Evolutionary conservation across 495 filamentous ascomycete genomes (phyloP).

Genomic region (Jackrogersella minutella): DNA sequence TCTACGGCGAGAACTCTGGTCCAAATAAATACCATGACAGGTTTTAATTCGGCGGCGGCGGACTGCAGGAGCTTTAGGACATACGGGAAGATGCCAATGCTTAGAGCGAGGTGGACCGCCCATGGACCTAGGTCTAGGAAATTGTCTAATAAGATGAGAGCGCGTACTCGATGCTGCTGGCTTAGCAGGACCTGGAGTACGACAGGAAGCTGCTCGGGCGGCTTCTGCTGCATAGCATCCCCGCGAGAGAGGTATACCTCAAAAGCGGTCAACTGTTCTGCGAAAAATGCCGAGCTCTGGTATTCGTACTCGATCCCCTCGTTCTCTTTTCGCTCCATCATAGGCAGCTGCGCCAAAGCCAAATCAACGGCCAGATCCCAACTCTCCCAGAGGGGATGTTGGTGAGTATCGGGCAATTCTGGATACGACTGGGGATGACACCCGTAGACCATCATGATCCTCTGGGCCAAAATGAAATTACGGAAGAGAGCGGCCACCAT

Average conservation of each 20-base stretch:
- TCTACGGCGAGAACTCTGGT: conserved; percentile 96
- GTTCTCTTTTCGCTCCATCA: conserved; percentile 74
- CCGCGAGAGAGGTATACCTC: conserved; percentile 95
- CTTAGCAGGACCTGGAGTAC: conserved; percentile 95
- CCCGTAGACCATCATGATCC: conserved; percentile 93
- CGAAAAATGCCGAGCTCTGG: conserved; percentile 93
- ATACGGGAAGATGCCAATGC: conserved; percentile 98
- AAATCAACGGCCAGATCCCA: conserved; percentile 98
- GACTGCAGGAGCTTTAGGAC: conserved; percentile 96
- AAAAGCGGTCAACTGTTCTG: conserved; percentile 96
- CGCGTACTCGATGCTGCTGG: conserved; percentile 92
- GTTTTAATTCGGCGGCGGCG: conserved; percentile 91
- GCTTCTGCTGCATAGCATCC: conserved; percentile 77
- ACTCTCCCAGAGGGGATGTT: conserved; percentile 94
- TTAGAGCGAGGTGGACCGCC: conserved; percentile 95
- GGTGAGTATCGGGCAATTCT: conserved; percentile 86
- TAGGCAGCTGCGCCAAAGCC: conserved; percentile 88
- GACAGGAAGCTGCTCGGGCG: conserved; percentile 93
- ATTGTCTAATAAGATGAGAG: conserved; percentile 89
- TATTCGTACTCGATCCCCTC: conserved; percentile 86
- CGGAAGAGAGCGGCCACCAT: conserved; percentile 98
- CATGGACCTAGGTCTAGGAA: conserved; percentile 96
- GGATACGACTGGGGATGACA: conserved; percentile 93
- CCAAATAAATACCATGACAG: conserved; percentile 99
- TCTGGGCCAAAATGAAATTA: conserved; percentile 93